phyloP scores from a whole-genome alignment of 768 basidiomycete genomes.

The Trametes coccinea region DNA sequence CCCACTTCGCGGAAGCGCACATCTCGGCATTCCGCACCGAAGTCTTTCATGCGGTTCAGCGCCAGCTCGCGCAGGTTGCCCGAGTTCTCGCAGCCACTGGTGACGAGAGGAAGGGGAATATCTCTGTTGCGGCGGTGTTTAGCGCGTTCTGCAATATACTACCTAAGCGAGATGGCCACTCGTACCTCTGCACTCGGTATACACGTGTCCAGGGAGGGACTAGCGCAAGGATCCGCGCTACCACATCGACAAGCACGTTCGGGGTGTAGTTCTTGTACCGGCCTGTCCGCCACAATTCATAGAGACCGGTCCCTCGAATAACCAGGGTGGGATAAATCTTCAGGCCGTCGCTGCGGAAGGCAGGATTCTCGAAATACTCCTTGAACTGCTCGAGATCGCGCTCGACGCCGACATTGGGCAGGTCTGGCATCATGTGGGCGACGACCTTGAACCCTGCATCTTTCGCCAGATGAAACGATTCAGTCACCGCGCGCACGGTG shows the following conservation, averaged over 20 bases:
- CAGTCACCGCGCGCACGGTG: slow-evolving; percentile 95
- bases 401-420: slow-evolving; percentile 96
- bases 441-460: slow-evolving; percentile 99
- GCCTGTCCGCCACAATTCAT: slow-evolving; percentile 96
- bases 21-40: slow-evolving; percentile 96
- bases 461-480: slow-evolving; percentile 96
- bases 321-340: slow-evolving; percentile 99
- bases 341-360: slow-evolving; percentile 93
- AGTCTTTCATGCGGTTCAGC: slow-evolving; percentile 97
- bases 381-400: slow-evolving; percentile 98
- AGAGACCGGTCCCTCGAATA: slow-evolving; percentile 94
- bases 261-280: slow-evolving; percentile 99
- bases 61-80: slow-evolving; percentile 97
- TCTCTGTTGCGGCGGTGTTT: slow-evolving; percentile 53
- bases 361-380: slow-evolving; percentile 98
- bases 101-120: slow-evolving; percentile 94
- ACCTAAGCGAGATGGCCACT: background rate
- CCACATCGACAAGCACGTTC: slow-evolving; percentile 97
- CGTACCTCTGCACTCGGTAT: slow-evolving; percentile 92
- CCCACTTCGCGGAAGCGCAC: slow-evolving; percentile 98
- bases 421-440: slow-evolving; percentile 99
- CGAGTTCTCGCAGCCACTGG: slow-evolving; percentile 96
- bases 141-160: background rate
- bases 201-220: slow-evolving; percentile 99
- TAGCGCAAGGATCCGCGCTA: slow-evolving; percentile 91